Percentiles rank a stretch among this genome's conserved stretches.
Evolutionary conservation across 2,329 filamentous ascomycete species (phyloP).

Genomic region (Zasmidium cellare): DNA sequence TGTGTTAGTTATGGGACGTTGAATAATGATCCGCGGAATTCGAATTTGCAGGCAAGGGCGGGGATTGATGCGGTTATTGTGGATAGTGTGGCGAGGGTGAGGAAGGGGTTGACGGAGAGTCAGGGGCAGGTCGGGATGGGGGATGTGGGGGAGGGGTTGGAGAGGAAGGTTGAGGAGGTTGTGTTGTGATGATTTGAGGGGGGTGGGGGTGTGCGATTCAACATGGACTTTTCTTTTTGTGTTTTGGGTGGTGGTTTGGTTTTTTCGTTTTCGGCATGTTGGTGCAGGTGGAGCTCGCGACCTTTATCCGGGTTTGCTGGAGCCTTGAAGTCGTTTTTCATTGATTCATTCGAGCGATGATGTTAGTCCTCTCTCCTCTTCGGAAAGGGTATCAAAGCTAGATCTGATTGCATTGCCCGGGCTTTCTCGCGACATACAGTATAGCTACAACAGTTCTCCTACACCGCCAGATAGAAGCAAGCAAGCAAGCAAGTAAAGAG

Average conservation of each 20-base stretch:
- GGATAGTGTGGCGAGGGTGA: slow-evolving; percentile 88
- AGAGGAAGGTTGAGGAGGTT: background rate
- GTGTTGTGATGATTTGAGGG: background rate
- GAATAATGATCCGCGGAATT: slow-evolving; percentile 85
- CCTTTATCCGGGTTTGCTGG: slow-evolving; percentile 12
- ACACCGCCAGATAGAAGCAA: too few species aligned
- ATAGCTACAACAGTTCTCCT: too few species aligned
- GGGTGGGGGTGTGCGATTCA: background rate
- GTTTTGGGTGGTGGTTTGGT: background rate
- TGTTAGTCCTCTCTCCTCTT: too few species aligned
- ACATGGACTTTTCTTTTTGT: background rate
- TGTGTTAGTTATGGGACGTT: slow-evolving; percentile 91
- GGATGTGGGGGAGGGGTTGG: background rate
- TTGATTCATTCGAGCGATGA: too few species aligned
- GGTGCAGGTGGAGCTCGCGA: slow-evolving; percentile 20
- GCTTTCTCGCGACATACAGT: too few species aligned
- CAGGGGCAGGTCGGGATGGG: slow-evolving; percentile 13
- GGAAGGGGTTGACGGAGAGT: slow-evolving; percentile 74
- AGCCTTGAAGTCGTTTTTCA: slow-evolving; percentile 13
- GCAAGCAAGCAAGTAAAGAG: too few species aligned
- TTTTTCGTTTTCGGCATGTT: background rate
- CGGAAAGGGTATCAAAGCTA: background rate
- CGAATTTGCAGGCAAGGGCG: slow-evolving; percentile 88
- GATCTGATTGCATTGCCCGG: too few species aligned
- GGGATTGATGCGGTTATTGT: slow-evolving; percentile 98